Evolutionary conservation across 2,329 filamentous ascomycete species (phyloP), one percentile per base, ranked within the genome.

Genomic region (Fusarium ambrosium): DNA sequence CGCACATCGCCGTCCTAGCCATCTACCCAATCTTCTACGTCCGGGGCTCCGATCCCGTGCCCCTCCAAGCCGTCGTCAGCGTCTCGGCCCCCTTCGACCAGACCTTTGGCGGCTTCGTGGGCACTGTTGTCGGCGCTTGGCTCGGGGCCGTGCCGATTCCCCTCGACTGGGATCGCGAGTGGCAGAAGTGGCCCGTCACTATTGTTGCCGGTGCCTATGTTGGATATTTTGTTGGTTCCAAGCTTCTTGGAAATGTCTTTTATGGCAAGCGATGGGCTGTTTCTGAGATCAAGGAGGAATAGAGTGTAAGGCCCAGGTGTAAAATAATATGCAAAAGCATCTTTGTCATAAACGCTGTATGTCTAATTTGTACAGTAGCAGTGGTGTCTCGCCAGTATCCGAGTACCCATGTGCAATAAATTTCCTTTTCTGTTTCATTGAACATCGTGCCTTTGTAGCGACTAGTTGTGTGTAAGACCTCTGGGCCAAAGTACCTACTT

Each of bases 111-210:
- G 94, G 91, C 2, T 88, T 94, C 11, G 83, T 95, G n/a, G 97
- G 97, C 6, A 92, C 91, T 0, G 86, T 93, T 29, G 79, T 96
- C 1, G 97, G 97, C 7, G 95, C 94, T 45, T 98, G 97, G 97
- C 85, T 98, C 48, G 97, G 97, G 4, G 97, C 97, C 9, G 91
- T 98, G 63, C 97, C 97, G 0, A 98, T 99, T 77, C 97, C 97
- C 2, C 86, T 99, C 76, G 97, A 99, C 82, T 98, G 96, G 96
- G 97, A 99, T 82, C 92, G 97, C n/a, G 95, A 97, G 78, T 99
- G 97, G 97, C 97, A 99, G 89, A 94, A 93, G 82, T 99, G 96
- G 94, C 97, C 97, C 0, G 92, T 98, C 58, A 99, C 97, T 0
- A 93, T 99, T 68, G 84, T 98, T 6, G 91, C 90, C 2, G 97